phyloP scores from a whole-genome alignment of 371 early-diverging fungal species.

The Smittium mucronatum region DNA sequence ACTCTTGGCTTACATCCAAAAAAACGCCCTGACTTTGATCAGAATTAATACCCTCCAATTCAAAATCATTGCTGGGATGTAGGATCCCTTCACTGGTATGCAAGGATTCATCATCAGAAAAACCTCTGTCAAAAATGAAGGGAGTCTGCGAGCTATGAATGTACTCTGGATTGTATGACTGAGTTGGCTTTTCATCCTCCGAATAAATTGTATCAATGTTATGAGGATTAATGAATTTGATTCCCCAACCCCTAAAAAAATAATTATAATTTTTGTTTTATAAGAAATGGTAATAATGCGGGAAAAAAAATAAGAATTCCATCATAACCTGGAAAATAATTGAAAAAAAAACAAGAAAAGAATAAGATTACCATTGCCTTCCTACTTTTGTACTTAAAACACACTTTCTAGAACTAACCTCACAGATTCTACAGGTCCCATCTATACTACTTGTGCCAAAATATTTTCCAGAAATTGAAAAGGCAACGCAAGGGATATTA shows the following conservation, averaged over 20 bases:
- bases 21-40: no score
- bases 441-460: constrained; percentile 11
- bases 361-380: constrained; percentile 10
- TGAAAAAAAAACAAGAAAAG: not conserved
- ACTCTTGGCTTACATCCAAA: no score
- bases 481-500: constrained; percentile 6
- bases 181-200: not conserved
- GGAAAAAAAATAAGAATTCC: not conserved
- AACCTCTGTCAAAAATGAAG: not conserved
- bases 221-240: constrained; percentile 6
- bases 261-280: not conserved
- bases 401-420: not conserved
- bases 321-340: not conserved
- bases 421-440: constrained; percentile 7
- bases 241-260: constrained; percentile 6
- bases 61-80: no score
- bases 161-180: not conserved
- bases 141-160: not conserved
- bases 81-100: no score
- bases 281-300: not conserved
- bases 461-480: constrained; percentile 1
- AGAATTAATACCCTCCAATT: no score
- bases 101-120: no score
- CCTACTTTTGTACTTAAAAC: not conserved
- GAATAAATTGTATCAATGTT: not conserved